phyloP scores from a whole-genome alignment of 352 stramenopile species.

The Pythium aphanidermatum region DNA sequence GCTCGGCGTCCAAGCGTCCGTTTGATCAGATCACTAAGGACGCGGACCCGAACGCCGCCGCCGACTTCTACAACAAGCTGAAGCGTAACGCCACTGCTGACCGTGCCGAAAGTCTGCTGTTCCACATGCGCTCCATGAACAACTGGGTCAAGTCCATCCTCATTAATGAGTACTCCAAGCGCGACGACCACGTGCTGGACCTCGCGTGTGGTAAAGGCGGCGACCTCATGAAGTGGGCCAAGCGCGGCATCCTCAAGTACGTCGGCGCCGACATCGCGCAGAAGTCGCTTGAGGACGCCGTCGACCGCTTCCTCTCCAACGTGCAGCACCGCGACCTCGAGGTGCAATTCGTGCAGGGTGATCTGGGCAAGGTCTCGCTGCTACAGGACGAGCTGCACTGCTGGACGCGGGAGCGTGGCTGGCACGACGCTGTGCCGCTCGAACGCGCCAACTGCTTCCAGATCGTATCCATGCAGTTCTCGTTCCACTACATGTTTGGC shows the following conservation, averaged over 20 bases:
- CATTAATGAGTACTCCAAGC: constrained; percentile 86
- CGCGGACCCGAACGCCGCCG: constrained; percentile 58
- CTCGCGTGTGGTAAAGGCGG: constrained; percentile 98
- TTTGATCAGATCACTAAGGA: constrained; percentile 53
- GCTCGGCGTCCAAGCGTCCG: constrained; percentile 31
- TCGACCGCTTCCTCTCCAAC: constrained; percentile 75
- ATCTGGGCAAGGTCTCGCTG: constrained; percentile 67
- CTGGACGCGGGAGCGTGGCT: constrained; percentile 57
- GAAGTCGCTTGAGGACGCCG: constrained; percentile 93
- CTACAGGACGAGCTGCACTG: constrained; percentile 58
- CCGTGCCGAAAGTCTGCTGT: constrained; percentile 88
- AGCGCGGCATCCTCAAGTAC: constrained; percentile 90
- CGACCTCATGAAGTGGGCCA: constrained; percentile 97
- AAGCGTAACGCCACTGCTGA: constrained; percentile 65
- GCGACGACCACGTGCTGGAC: constrained; percentile 91
- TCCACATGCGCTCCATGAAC: constrained; percentile 97
- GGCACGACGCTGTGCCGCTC: constrained; percentile 51
- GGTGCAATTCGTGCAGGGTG: constrained; percentile 73
- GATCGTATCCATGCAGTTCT: constrained; percentile 98
- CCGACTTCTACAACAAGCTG: constrained; percentile 83
- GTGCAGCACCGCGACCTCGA: constrained; percentile 64
- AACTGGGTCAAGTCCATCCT: constrained; percentile 98
- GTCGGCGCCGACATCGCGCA: constrained; percentile 97
- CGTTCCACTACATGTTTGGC: constrained; percentile 99
- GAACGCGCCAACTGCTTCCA: constrained; percentile 75